A percentile compares a stretch with the other conserved stretches of the same genome.
phyloP scores from a whole-genome alignment of 305 asterid species.

The Petunia hybrid region DNA sequence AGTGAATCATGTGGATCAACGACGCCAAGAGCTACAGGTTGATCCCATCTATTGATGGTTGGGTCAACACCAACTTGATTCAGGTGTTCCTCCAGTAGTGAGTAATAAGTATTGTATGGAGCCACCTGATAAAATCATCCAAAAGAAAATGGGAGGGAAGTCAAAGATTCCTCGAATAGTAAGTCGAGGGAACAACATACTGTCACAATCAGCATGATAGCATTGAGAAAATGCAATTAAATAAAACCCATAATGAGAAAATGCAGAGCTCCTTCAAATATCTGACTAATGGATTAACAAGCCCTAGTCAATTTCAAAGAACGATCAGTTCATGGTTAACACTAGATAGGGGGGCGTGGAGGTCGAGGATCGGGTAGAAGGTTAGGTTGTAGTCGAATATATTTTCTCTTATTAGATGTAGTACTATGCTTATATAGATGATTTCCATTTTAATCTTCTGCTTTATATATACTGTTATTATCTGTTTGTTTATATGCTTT shows the following conservation, averaged over 20 bases:
- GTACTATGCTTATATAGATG: too few relatives aligned
- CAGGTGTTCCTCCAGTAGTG: conserved; percentile 86
- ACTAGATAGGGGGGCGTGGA: too few relatives aligned
- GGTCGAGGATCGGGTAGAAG: too few relatives aligned
- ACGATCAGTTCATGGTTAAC: not conserved
- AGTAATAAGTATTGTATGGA: conserved; percentile 85
- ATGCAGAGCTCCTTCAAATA: conserved; percentile 17
- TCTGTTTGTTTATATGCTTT: too few relatives aligned
- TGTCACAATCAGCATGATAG: not conserved
- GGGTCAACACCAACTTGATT: conserved; percentile 82
- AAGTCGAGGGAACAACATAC: not conserved
- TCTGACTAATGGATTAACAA: not conserved
- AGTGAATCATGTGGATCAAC: conserved; percentile 96
- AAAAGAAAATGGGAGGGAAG: not conserved
- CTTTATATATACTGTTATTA: too few relatives aligned
- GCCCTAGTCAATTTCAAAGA: not conserved
- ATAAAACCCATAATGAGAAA: not conserved
- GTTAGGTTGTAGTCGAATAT: too few relatives aligned
- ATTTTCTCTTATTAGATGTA: too few relatives aligned
- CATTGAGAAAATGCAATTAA: conserved; percentile 1
- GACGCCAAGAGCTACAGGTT: conserved; percentile 82
- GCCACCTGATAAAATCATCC: conserved; percentile 69
- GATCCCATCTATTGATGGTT: conserved; percentile 83
- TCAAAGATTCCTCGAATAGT: not conserved
- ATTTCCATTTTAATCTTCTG: too few relatives aligned